Conservation (phyloP, 306 rosid species). For the Trifolium fragiferum region DNA sequence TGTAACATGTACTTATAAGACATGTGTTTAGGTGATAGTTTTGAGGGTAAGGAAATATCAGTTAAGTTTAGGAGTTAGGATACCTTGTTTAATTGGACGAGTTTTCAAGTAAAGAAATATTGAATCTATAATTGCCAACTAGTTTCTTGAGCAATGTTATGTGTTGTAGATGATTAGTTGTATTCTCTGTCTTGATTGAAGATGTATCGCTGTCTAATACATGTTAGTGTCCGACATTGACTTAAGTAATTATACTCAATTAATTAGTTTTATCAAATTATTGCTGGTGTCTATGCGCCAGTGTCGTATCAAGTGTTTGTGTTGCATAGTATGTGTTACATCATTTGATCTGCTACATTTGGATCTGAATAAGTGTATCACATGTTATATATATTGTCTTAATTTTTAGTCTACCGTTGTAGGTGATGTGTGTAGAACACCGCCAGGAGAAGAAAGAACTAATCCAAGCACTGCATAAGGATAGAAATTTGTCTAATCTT, state of each 20-base stretch:
- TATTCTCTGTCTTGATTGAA: too few species aligned
- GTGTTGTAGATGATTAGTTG: neutral
- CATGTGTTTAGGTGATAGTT: neutral
- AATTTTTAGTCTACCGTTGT: constrained; percentile 15
- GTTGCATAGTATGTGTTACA: neutral
- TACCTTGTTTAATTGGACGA: neutral
- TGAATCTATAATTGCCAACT: neutral
- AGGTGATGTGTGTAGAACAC: constrained; percentile 69
- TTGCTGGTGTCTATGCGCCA: too few species aligned
- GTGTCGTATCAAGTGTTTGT: too few species aligned
- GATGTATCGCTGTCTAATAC: too few species aligned
- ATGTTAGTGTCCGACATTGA: too few species aligned
- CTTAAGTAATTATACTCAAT: too few species aligned
- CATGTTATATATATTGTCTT: neutral
- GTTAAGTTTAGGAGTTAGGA: neutral
- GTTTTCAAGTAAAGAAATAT: neutral
- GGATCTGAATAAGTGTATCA: neutral
- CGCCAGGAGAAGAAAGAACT: constrained; percentile 65
- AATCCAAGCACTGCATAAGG: constrained; percentile 67
- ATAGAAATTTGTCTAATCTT: constrained; percentile 62
- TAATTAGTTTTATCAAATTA: too few species aligned
- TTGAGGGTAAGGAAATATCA: neutral
- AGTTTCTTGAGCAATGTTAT: too few species aligned
- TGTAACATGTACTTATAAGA: neutral
- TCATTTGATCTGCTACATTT: neutral